A percentile compares a stretch with the other conserved stretches of the same genome.
phyloP scores from a whole-genome alignment of 1,139 yeast species.

The Suhomyces terraborum region DNA sequence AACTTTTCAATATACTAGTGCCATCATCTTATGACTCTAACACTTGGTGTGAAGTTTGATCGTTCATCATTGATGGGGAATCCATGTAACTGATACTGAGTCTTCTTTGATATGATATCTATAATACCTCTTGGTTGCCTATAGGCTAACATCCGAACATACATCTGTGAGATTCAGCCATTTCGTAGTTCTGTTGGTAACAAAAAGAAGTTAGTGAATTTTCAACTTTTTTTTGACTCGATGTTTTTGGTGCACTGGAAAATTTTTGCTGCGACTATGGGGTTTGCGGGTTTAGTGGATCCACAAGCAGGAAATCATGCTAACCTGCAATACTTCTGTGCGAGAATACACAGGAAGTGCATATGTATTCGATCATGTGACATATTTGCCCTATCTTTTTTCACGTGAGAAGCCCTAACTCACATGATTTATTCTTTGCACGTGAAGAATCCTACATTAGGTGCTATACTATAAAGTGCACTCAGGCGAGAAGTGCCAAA shows the following conservation, averaged over 20 bases:
- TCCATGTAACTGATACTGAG: neutral
- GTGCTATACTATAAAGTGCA: neutral
- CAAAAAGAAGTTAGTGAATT: conserved; percentile 15
- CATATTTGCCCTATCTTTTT: conserved; percentile 16
- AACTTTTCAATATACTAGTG: neutral
- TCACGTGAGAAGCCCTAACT: conserved; percentile 23
- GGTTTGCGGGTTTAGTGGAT: conserved; percentile 9
- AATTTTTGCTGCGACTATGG: conserved; percentile 13
- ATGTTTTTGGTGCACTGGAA: conserved; percentile 16
- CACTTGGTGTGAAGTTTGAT: neutral
- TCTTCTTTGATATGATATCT: neutral
- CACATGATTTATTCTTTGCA: neutral
- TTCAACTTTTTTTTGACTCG: conserved; percentile 18
- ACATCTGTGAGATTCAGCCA: conserved; percentile 98
- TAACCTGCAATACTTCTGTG: conserved; percentile 3
- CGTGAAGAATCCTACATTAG: neutral
- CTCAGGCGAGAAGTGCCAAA: no score
- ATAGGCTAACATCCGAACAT: conserved; percentile 39
- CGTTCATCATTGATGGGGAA: neutral
- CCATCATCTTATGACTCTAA: no score
- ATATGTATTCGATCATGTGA: conserved; percentile 5
- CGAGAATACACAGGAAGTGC: neutral
- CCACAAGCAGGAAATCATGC: neutral
- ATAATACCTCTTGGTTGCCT: conserved; percentile 1
- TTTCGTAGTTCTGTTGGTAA: conserved; percentile 34